Evolutionary conservation across 176 grass and related monocot species (phyloP), one percentile per base, ranked within the genome.

Genomic region (Aegilops umbellulata): DNA sequence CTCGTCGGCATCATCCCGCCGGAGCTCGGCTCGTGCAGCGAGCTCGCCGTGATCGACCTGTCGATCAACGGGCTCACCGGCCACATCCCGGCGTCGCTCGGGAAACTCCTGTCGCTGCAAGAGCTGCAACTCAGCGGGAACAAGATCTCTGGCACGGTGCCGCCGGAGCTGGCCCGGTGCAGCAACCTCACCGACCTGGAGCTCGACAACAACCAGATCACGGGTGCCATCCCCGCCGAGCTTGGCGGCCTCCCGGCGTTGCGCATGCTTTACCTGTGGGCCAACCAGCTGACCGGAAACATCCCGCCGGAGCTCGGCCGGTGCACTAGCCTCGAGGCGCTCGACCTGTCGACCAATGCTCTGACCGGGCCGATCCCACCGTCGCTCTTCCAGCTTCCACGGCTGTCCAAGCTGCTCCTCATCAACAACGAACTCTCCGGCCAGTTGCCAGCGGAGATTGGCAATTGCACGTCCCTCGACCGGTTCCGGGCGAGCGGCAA

Each of bases 131-230:
- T 92, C 4, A 97, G 95, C 60, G 85, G 85, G 29, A 97, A 97
- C 90, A 90, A 76, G 39, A 71, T 97, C 76, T 94, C 95, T 5
- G 92, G 95, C 55, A 41, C 87, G 30, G 65, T 97, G 22, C 95
- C 92, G 6, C 83, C 83, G 3, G 90, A 94, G 90, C 88, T 97
- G 19, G 82, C 90, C 65, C 44, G 69, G 42, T 93, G 91, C 82
- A 66, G 82, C 67, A 95, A 95, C 76, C 89, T 97, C 79, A 95
- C 92, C 6, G 93, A 94, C 85, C 74, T 97, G 13, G 92, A 97
- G 65, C 89, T 97, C 1, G 92, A 92, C 74, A 94, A 94, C 79
- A 97, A 97, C 89, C 92, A 91, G 82, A 80, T 97, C 71, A 84
- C 95, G 29, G 95, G 92, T 16, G 76, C 60, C 25, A 93, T 97